Evolutionary conservation across 2,329 filamentous ascomycete species (phyloP).

Genomic region (Claviceps maximensis): DNA sequence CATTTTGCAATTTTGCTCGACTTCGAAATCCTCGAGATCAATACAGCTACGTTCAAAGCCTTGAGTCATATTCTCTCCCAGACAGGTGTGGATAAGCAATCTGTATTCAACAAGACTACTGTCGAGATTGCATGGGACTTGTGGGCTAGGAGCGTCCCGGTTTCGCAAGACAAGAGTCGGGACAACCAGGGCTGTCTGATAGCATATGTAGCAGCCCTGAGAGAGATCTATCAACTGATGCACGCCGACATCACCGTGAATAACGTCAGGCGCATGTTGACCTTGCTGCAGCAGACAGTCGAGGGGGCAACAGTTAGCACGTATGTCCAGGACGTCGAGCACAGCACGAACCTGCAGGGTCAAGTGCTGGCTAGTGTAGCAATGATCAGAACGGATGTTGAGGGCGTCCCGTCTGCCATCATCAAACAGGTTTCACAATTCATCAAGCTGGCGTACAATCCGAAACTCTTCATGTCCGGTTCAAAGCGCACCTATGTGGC

Average conservation of each 20-base stretch:
- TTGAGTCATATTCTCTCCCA: constrained; percentile 48
- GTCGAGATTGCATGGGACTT: constrained; percentile 53
- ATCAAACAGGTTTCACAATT: constrained; percentile 58
- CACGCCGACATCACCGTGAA: constrained; percentile 48
- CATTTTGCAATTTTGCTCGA: constrained; percentile 54
- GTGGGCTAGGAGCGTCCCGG: constrained; percentile 55
- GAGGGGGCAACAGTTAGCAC: constrained; percentile 52
- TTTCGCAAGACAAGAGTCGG: constrained; percentile 27
- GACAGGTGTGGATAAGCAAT: constrained; percentile 28
- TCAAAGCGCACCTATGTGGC: constrained; percentile 72
- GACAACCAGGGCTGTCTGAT: constrained; percentile 74
- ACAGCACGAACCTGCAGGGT: constrained; percentile 58
- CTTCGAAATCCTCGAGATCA: constrained; percentile 54
- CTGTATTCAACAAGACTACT: constrained; percentile 34
- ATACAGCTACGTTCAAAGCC: constrained; percentile 57
- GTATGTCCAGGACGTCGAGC: constrained; percentile 61
- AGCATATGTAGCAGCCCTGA: constrained; percentile 66
- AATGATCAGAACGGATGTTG: constrained; percentile 52
- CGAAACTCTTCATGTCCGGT: constrained; percentile 18
- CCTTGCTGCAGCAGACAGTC: constrained; percentile 57
- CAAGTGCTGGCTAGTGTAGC: constrained; percentile 56
- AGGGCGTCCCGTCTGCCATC: constrained; percentile 53
- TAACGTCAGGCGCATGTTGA: constrained; percentile 54
- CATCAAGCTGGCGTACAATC: constrained; percentile 52
- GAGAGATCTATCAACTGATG: constrained; percentile 67